Base-by-base conservation (phyloP, 1,284 basidiomycete species). In the Violaceomyces palustris region DNA sequence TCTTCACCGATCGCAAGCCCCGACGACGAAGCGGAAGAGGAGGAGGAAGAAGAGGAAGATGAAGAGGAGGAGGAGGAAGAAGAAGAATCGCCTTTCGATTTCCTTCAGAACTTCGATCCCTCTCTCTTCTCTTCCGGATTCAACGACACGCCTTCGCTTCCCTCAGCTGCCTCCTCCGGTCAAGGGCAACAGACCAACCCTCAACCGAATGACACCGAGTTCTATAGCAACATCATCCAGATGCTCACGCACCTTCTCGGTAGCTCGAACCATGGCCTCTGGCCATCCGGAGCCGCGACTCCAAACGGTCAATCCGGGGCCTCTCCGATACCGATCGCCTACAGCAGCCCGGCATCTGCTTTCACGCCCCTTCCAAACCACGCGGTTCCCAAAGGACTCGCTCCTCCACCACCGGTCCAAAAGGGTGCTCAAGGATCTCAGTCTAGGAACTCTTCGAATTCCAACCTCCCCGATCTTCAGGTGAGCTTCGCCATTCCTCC, bases 241-340 rank as follows among this genome's bases (percentile, higher is more conserved):
- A 59, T 66, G 45, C 56, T 66, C 33, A 66, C 64, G 8, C 61
- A 64, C 28, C 50, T 66, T 3, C 45, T 66, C 12, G 64, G 64
- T 10, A 61, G 61, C 17, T 63, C 61, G 11, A 51, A 55, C 39
- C 50, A 54, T 7, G 26, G 47, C 21, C 29, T 47, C 1, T 64
- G 61, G 61, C 55, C 54, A 15, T 45, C 43, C 31, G 47, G 54
- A 11, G 23, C 17, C 10, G 31, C 41, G 4, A 54, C 50, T 6
- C 52, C 57, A 2, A 48, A 40, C 15, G 50, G 53, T 10, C 53
- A 57, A 39, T 42, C 57, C 5, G 47, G 49, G 4, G 42, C 56
- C 3, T 55, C 56, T 2, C 56, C 56, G 7, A 51, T 47, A 19
- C 34, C 33, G 11, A 35, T 42, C n/a, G 30, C 48, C 1, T 41